Evolutionary conservation across 768 basidiomycete genomes (phyloP).

Genomic region (Podaxis sp.): DNA sequence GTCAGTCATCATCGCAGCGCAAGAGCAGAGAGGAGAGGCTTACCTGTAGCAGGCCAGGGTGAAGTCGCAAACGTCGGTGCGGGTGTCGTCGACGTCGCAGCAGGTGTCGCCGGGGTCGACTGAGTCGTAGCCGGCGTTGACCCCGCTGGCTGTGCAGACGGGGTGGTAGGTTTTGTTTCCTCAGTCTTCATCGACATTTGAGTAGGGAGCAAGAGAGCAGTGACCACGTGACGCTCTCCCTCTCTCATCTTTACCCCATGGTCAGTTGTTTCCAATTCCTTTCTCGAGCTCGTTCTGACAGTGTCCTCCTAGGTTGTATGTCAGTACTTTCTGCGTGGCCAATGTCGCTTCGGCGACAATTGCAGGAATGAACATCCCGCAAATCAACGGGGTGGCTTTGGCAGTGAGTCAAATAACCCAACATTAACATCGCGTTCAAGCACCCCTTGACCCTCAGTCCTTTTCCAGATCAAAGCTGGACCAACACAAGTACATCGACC

Average conservation of each 20-base stretch:
- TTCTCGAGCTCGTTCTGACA: not conserved
- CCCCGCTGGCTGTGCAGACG: constrained; percentile 1
- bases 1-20: not conserved
- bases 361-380: constrained; percentile 67
- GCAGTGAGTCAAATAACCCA: constrained; percentile 36
- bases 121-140: not conserved
- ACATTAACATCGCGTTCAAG: not conserved
- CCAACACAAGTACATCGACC: constrained; percentile 20
- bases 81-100: constrained; percentile 1
- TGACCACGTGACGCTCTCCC: constrained; percentile 6
- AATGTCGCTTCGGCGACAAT: constrained; percentile 59
- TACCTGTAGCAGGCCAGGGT: constrained; percentile 3
- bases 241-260: not conserved
- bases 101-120: constrained; percentile 5
- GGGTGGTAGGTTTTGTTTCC: constrained; percentile 11
- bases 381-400: constrained; percentile 35
- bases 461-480: constrained; percentile 36
- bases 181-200: constrained; percentile 1
- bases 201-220: not conserved
- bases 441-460: not conserved
- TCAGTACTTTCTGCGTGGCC: constrained; percentile 56
- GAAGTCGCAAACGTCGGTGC: constrained; percentile 9
- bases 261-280: not conserved
- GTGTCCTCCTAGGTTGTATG: constrained; percentile 44
- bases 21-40: not conserved